Percentiles rank a stretch among this genome's conserved stretches.
Conservation (phyloP, 208 protist species). For the Borovskyia barvae region DNA sequence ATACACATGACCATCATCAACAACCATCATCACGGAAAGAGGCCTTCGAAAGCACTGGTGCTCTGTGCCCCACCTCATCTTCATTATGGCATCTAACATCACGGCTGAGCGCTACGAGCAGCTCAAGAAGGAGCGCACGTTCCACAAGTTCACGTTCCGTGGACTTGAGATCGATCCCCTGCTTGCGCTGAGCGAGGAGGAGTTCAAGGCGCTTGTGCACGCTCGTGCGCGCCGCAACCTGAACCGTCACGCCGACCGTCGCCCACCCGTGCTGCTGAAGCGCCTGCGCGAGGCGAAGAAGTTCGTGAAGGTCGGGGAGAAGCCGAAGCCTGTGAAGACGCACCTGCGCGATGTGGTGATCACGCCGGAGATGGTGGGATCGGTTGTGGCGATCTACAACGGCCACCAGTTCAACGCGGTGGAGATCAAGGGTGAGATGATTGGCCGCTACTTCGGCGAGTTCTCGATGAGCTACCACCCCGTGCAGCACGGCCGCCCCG, state of each 20-base stretch:
- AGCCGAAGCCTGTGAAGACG: constrained; percentile 98
- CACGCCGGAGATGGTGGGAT: constrained; percentile 99
- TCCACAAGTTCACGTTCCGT: constrained; percentile 98
- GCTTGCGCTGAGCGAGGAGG: constrained; percentile 90
- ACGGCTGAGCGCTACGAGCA: constrained; percentile 87
- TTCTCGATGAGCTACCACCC: constrained; percentile 99
- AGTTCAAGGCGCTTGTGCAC: constrained; percentile 95
- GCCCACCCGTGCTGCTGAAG: constrained; percentile 95
- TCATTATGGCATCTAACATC: constrained; percentile 84
- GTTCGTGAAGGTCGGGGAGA: constrained; percentile 94
- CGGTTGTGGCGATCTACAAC: constrained; percentile 99
- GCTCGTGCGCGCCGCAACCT: constrained; percentile 95
- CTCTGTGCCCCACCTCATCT: no score
- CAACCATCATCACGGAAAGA: no score
- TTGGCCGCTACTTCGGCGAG: constrained; percentile 99
- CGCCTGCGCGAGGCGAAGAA: constrained; percentile 97
- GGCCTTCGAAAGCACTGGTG: no score
- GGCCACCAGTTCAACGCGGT: constrained; percentile 98
- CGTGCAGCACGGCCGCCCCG: constrained; percentile 98
- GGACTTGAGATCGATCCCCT: constrained; percentile 95
- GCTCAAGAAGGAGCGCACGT: constrained; percentile 97
- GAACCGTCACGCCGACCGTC: constrained; percentile 88
- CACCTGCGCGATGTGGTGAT: constrained; percentile 99
- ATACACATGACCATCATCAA: no score
- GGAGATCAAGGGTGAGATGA: constrained; percentile 99